phyloP scores from a whole-genome alignment of 192 early-diverging fungal genomes.

The Umbelopsis isabellina region DNA sequence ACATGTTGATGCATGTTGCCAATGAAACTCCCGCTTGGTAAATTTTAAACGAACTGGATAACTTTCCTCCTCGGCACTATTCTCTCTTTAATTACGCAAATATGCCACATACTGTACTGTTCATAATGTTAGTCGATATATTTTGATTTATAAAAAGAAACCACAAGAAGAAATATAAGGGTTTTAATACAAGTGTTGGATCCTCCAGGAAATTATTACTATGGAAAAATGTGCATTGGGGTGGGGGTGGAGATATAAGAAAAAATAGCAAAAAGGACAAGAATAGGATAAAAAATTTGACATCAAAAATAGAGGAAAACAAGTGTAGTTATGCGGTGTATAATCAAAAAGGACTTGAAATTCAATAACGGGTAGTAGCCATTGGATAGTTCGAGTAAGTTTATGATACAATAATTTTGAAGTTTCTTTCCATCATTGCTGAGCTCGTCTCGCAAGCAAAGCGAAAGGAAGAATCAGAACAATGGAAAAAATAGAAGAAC shows the following conservation, averaged over 20 bases:
- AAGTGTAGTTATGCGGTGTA: slow-evolving; percentile 5
- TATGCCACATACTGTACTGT: slow-evolving; percentile 20
- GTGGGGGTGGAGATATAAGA: neutral
- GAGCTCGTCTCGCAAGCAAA: slow-evolving; percentile 21
- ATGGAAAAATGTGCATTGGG: neutral
- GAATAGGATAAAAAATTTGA: neutral
- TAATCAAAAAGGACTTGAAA: neutral
- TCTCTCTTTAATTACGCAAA: neutral
- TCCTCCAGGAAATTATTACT: slow-evolving; percentile 4
- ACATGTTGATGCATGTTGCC: slow-evolving; percentile 17
- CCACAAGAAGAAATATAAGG: neutral
- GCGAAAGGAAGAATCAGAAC: slow-evolving; percentile 22
- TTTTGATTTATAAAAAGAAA: neutral
- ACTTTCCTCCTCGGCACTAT: no score
- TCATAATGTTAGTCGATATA: slow-evolving; percentile 14
- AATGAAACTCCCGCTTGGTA: slow-evolving; percentile 19
- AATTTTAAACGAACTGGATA: neutral
- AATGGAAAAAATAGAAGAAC: slow-evolving; percentile 28
- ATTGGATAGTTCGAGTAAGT: neutral
- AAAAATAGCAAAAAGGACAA: neutral
- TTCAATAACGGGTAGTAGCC: neutral
- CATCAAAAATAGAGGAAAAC: neutral
- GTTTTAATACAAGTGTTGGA: slow-evolving; percentile 19
- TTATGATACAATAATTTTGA: slow-evolving; percentile 10
- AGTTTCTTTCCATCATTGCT: neutral